A percentile compares a stretch with the other conserved stretches of the same genome.
These are phyloP conservation scores for Sporothrix protearum DNA, from an alignment of 2,329 filamentous ascomycete genomes.

Conservation along the genomic window DNA sequence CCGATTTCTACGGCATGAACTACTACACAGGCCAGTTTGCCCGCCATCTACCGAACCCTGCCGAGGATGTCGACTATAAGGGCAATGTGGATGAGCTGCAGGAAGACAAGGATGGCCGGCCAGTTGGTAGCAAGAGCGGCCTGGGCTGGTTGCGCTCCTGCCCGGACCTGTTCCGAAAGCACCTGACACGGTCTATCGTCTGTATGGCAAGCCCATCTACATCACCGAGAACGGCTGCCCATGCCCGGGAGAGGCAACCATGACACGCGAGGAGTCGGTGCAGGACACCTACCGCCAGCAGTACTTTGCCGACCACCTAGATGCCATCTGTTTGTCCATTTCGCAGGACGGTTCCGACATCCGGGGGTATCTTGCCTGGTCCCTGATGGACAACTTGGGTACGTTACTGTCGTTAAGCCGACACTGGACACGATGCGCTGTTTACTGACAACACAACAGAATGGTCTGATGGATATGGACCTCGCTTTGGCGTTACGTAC, in stretches of 20 bases:
- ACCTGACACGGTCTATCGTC: constrained; percentile 71
- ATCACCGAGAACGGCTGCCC: constrained; percentile 87
- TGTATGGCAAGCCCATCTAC: constrained; percentile 74
- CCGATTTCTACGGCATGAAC: constrained; percentile 91
- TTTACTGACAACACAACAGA: constrained; percentile 35
- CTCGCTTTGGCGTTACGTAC: constrained; percentile 77
- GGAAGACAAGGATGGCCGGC: constrained; percentile 66
- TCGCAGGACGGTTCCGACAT: constrained; percentile 72
- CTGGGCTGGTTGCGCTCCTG: constrained; percentile 76
- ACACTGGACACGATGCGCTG: too few relatives aligned
- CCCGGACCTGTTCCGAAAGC: constrained; percentile 69
- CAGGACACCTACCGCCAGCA: constrained; percentile 76
- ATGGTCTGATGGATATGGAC: constrained; percentile 86
- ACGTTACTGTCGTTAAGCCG: background rate
- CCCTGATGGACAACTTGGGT: constrained; percentile 80
- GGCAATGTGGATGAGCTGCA: constrained; percentile 73
- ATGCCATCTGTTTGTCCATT: constrained; percentile 70
- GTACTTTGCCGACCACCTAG: constrained; percentile 75
- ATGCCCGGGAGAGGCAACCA: constrained; percentile 75
- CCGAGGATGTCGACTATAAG: constrained; percentile 63
- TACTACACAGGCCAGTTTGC: constrained; percentile 89
- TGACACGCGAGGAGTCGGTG: constrained; percentile 66
- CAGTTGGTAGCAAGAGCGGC: constrained; percentile 78
- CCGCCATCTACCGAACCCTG: constrained; percentile 61
- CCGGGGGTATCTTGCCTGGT: constrained; percentile 80